Evolutionary conservation across 2,329 filamentous ascomycete species (phyloP).

Genomic region (Trichoderma sp.): DNA sequence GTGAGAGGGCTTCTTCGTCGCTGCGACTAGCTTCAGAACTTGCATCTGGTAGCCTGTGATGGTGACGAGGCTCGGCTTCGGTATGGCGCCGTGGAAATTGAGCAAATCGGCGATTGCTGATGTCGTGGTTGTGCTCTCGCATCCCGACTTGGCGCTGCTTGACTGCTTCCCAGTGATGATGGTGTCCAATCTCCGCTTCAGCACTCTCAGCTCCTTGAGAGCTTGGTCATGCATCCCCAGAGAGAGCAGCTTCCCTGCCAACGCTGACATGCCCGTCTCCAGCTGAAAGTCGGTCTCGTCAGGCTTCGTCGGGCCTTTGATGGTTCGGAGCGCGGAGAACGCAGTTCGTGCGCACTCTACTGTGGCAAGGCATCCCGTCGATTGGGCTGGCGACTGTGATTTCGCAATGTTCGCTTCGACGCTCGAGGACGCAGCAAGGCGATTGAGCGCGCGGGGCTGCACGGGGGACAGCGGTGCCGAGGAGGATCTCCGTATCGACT

Average conservation of each 20-base stretch:
- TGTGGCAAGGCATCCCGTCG: conserved; percentile 55
- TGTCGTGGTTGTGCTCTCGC: conserved; percentile 37
- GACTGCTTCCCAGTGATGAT: conserved; percentile 36
- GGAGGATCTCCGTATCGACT: conserved; percentile 55
- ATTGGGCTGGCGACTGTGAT: conserved; percentile 36
- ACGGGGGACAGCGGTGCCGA: conserved; percentile 64
- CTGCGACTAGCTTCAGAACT: conserved; percentile 63
- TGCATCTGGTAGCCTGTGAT: conserved; percentile 67
- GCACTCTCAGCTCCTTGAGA: conserved; percentile 65
- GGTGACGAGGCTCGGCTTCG: conserved; percentile 53
- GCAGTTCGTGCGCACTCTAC: conserved; percentile 71
- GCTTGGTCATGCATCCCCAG: conserved; percentile 69
- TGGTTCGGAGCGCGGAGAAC: conserved; percentile 64
- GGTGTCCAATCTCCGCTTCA: conserved; percentile 65
- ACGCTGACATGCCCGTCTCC: conserved; percentile 71
- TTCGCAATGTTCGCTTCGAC: conserved; percentile 42
- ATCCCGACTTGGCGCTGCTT: conserved; percentile 38
- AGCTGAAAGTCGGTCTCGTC: conserved; percentile 66
- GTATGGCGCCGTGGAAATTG: conserved; percentile 56
- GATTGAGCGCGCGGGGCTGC: conserved; percentile 62
- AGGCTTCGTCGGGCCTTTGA: conserved; percentile 57
- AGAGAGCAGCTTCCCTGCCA: conserved; percentile 66
- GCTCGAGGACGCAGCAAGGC: conserved; percentile 54
- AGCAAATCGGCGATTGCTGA: conserved; percentile 59
- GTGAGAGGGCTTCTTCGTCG: conserved; percentile 59